These are phyloP conservation scores for Penicillium atrosanguineum DNA, from an alignment of 495 filamentous ascomycete genomes.

Conservation along the genomic window DNA sequence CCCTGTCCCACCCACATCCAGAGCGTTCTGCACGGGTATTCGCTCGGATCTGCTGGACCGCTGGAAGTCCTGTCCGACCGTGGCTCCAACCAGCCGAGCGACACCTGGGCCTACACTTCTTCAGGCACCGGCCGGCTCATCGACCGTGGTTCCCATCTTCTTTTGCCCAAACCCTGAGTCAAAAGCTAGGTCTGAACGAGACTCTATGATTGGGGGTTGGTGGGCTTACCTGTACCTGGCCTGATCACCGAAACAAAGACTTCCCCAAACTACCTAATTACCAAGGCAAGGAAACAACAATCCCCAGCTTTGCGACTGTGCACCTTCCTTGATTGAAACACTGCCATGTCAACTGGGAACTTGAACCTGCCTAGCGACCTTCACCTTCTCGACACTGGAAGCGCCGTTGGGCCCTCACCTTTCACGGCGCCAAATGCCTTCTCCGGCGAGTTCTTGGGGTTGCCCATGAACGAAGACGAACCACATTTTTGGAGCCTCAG, in stretches of 20 bases:
- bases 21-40: slow-evolving; percentile 11
- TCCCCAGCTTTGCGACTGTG: not conserved
- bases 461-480: slow-evolving; percentile 33
- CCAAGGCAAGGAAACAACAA: not conserved
- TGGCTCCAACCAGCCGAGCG: slow-evolving; percentile 25
- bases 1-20: slow-evolving; percentile 10
- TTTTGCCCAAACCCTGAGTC: not conserved
- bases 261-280: not conserved
- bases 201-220: slow-evolving; percentile 8
- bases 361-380: slow-evolving; percentile 19
- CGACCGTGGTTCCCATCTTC: slow-evolving; percentile 19
- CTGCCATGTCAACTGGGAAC: slow-evolving; percentile 20
- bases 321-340: not conserved
- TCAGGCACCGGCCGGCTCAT: slow-evolving; percentile 19
- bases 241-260: not conserved
- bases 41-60: slow-evolving; percentile 33
- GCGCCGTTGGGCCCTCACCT: slow-evolving; percentile 15
- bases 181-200: slow-evolving; percentile 15
- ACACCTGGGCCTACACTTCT: slow-evolving; percentile 16
- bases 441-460: slow-evolving; percentile 27
- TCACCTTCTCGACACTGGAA: slow-evolving; percentile 6
- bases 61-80: slow-evolving; percentile 33
- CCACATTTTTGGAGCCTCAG: slow-evolving; percentile 34
- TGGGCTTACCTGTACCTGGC: not conserved
- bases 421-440: slow-evolving; percentile 26